Evolutionary conservation across 768 basidiomycete species (phyloP), one percentile per base, ranked within the genome.

Genomic region (Coprinopsis strossmayeri): DNA sequence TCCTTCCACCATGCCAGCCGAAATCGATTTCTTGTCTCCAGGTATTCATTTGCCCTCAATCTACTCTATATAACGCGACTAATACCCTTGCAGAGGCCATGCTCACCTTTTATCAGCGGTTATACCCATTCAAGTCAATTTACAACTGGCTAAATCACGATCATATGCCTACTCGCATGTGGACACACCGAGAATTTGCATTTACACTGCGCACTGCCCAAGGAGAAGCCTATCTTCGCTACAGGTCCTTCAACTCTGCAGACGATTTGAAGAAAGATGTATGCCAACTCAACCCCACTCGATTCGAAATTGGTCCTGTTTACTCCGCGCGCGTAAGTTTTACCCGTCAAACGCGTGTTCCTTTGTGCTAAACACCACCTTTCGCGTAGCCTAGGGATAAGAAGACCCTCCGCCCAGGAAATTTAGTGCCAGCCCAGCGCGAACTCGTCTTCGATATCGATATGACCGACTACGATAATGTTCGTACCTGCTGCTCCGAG

Each of bases 371-470:
- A 41, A 50, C 26, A 3, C 27, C 15, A 20, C 34, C 28, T 5
- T 34, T 26, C 24, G 2, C 46, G 23, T 61, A 96, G 91, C 95
- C 95, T 2, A 75, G 81, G 59, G 95, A 97, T 71, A 87, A 80
- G 62, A 94, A 94, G 60, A 84, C 88, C 0, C 72, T 91, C 13
- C 68, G 72, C 4, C 57, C 69, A 9, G 80, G 81, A 10, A 70
- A 83, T n/a, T 83, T 97, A 55, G 71, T 75, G 37, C 92, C 96
- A 0, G 63, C 79, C 27, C 78, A 81, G 54, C 85, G 96, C 50
- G 96, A 98, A 63, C 84, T 99, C 35, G 95, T 98, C 0, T 96
- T 99, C 63, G 96, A 99, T 80, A 97, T 99, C 62, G 96, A 99
- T 67, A 97, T 99, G 96, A 95, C 96, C 13, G 96, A 99, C 68